These are phyloP conservation scores for Tylopilus rubrobrunneus DNA, from an alignment of 768 basidiomycete species.

Conservation along the genomic window DNA sequence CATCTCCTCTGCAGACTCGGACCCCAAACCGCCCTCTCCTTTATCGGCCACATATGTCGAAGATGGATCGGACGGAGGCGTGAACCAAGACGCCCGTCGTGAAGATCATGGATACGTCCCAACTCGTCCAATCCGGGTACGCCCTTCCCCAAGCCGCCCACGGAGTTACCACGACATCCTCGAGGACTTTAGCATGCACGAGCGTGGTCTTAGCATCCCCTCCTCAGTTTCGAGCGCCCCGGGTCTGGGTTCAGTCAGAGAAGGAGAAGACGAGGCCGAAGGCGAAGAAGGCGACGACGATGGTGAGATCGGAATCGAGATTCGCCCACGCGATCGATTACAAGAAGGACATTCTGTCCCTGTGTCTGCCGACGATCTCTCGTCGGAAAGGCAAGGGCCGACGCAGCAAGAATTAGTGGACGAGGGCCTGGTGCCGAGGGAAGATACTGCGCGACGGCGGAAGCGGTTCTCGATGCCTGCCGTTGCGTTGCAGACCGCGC, in stretches of 20 bases:
- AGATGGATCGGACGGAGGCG: not conserved
- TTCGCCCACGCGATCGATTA: not conserved
- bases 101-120: slow-evolving; percentile 2
- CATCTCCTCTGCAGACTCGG: slow-evolving; percentile 16
- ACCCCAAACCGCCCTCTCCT: slow-evolving; percentile 8
- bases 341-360: not conserved
- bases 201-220: slow-evolving; percentile 26
- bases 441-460: slow-evolving; percentile 58
- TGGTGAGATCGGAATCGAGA: not conserved
- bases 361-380: not conserved
- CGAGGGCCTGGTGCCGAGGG: slow-evolving; percentile 32
- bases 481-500: slow-evolving; percentile 69
- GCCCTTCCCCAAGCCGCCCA: slow-evolving; percentile 40
- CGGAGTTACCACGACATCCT: slow-evolving; percentile 65
- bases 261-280: slow-evolving; percentile 16
- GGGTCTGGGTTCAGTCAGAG: slow-evolving; percentile 21
- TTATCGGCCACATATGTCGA: not conserved
- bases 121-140: slow-evolving; percentile 28
- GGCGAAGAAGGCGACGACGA: not conserved
- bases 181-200: slow-evolving; percentile 53
- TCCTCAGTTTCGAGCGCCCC: slow-evolving; percentile 31
- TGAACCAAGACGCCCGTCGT: no score
- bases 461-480: slow-evolving; percentile 77
- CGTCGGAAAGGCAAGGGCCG: slow-evolving; percentile 3
- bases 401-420: not conserved